Percentiles rank a stretch among this genome's conserved stretches.
Conservation (phyloP, 305 asterid genomes). For the Fraxinus nigra region DNA sequence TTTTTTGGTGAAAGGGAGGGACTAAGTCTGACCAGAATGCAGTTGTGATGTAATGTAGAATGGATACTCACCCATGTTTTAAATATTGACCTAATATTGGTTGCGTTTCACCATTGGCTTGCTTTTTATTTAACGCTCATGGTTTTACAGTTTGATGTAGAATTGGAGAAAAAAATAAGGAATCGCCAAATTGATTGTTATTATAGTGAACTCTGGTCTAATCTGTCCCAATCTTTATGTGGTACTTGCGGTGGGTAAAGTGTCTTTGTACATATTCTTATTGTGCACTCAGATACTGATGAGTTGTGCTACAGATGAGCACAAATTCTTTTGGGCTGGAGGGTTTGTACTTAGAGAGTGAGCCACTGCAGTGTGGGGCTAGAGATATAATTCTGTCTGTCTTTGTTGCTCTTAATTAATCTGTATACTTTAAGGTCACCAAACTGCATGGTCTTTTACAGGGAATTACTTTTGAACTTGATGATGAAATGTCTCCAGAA, state of each 20-base stretch:
- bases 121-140: not conserved
- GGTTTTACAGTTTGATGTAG: slow-evolving; percentile 7
- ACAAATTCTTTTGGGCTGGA: not conserved
- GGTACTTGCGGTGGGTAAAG: not conserved
- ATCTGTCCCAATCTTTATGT: slow-evolving; percentile 2
- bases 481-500: slow-evolving; percentile 53
- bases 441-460: slow-evolving; percentile 30
- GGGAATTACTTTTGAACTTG: slow-evolving; percentile 83
- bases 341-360: slow-evolving; percentile 9
- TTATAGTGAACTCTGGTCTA: slow-evolving; percentile 1
- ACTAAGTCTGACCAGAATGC: not conserved
- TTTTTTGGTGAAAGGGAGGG: not conserved
- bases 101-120: not conserved
- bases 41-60: not conserved
- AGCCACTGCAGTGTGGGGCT: slow-evolving; percentile 4
- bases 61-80: not conserved
- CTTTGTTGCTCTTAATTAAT: not conserved
- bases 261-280: not conserved
- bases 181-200: not conserved
- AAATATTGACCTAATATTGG: not conserved
- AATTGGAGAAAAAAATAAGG: not conserved
- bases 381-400: not conserved
- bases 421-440: not conserved
- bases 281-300: not conserved
- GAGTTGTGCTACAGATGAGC: not conserved